Conservation (phyloP, 345 rosid genomes). For the Murraya paniculata region DNA sequence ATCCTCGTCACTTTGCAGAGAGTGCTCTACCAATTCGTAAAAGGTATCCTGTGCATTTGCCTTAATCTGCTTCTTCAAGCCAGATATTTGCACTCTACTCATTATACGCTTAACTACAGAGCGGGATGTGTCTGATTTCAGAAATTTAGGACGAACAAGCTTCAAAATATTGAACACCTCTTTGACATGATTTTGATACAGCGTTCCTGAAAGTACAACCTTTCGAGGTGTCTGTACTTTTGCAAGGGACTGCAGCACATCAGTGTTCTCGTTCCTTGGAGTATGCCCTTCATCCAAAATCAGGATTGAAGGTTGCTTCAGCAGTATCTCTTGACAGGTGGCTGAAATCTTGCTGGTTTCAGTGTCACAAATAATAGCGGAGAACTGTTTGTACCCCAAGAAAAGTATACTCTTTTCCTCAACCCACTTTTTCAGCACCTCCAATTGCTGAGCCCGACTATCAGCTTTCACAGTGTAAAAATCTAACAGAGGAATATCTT, state of each 20-base stretch:
- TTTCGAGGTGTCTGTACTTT: constrained; percentile 74
- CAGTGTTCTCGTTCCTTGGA: constrained; percentile 76
- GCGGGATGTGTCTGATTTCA: constrained; percentile 44
- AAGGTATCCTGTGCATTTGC: constrained; percentile 45
- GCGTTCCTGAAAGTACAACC: constrained; percentile 88
- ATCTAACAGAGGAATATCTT: constrained; percentile 64
- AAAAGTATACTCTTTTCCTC: constrained; percentile 72
- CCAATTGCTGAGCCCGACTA: constrained; percentile 59
- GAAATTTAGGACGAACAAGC: constrained; percentile 87
- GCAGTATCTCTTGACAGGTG: constrained; percentile 63
- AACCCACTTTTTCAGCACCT: constrained; percentile 66
- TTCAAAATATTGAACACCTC: constrained; percentile 86
- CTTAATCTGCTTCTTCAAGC: constrained; percentile 45
- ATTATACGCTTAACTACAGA: constrained; percentile 51
- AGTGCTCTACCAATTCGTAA: constrained; percentile 66
- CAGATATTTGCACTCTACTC: constrained; percentile 56
- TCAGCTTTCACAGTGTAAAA: constrained; percentile 77
- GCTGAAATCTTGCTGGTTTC: constrained; percentile 26
- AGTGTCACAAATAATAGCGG: constrained; percentile 62
- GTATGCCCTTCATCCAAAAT: constrained; percentile 92
- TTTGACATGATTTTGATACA: constrained; percentile 83
- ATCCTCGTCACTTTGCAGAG: constrained; percentile 51
- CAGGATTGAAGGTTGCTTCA: constrained; percentile 65
- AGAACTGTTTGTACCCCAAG: constrained; percentile 85
- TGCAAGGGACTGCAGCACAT: constrained; percentile 72